Percentiles rank a stretch among this genome's conserved stretches.
Evolutionary conservation across 805 yeast genomes (phyloP).

Genomic region (Komagataella pastoris): DNA sequence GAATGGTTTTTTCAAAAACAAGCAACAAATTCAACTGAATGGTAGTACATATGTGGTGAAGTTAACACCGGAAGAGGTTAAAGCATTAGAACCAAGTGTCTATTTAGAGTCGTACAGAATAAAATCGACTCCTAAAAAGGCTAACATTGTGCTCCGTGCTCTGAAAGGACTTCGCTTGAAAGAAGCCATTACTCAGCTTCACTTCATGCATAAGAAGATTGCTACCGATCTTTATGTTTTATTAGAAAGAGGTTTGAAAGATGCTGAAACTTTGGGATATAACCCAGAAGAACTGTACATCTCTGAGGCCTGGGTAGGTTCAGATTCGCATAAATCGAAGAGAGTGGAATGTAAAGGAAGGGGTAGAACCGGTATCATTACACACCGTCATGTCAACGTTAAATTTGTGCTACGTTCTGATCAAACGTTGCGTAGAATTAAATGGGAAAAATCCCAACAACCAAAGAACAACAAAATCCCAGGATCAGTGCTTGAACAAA

Average conservation of each 20-base stretch:
- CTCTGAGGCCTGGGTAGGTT: conserved; percentile 81
- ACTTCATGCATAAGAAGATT: conserved; percentile 70
- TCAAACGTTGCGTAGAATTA: conserved; percentile 46
- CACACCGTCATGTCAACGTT: conserved; percentile 69
- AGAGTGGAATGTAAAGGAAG: conserved; percentile 79
- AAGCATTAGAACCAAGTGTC: conserved; percentile 78
- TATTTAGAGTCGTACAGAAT: conserved; percentile 70
- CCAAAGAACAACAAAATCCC: conserved; percentile 24
- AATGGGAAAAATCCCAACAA: conserved; percentile 36
- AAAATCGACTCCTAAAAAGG: conserved; percentile 82
- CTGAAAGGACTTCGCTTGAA: conserved; percentile 58
- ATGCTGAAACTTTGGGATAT: conserved; percentile 48
- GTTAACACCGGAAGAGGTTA: conserved; percentile 53
- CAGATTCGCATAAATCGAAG: conserved; percentile 65
- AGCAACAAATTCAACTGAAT: conserved; percentile 30
- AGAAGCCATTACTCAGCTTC: conserved; percentile 84
- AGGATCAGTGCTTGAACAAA: conserved; percentile 21
- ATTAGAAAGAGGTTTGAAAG: conserved; percentile 57
- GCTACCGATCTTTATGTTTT: conserved; percentile 69
- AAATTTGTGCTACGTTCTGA: conserved; percentile 62
- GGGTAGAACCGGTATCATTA: conserved; percentile 74
- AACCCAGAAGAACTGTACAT: conserved; percentile 53
- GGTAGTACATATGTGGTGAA: conserved; percentile 41
- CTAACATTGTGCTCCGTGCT: conserved; percentile 66
- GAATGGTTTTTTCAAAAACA: conserved; percentile 60